Conservation (phyloP, 1,284 basidiomycete species). For the Bjerkandera adusta region DNA sequence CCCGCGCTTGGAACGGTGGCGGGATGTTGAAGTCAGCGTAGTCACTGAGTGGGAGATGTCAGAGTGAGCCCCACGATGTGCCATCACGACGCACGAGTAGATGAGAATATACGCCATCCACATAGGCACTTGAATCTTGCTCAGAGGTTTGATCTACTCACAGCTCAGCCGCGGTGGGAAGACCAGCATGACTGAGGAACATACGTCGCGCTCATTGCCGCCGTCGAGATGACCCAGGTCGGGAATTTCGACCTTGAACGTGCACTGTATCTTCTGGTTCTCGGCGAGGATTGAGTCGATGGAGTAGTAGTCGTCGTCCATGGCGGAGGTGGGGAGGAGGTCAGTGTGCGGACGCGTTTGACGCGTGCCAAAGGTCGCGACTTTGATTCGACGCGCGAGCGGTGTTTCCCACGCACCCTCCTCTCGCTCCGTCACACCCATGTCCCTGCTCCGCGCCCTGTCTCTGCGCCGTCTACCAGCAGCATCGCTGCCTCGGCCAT, state of each 20-base stretch:
- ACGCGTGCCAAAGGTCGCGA: slow-evolving; percentile 10
- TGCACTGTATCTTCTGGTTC: slow-evolving; percentile 91
- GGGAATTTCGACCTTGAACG: slow-evolving; percentile 82
- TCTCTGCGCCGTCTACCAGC: slow-evolving; percentile 9
- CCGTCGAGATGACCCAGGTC: slow-evolving; percentile 87
- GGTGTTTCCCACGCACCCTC: slow-evolving; percentile 8
- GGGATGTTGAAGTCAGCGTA: slow-evolving; percentile 87
- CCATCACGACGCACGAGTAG: slow-evolving; percentile 70
- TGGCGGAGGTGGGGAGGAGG: slow-evolving; percentile 26
- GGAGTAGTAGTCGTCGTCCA: slow-evolving; percentile 89
- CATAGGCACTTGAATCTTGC: slow-evolving; percentile 78
- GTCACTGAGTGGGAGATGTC: slow-evolving; percentile 60
- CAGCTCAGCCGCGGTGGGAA: too few relatives aligned
- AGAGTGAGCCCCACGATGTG: too few relatives aligned
- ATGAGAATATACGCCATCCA: slow-evolving; percentile 86
- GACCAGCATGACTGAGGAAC: slow-evolving; percentile 23
- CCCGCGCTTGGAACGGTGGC: slow-evolving; percentile 67
- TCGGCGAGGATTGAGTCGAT: slow-evolving; percentile 86
- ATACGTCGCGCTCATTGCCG: slow-evolving; percentile 76
- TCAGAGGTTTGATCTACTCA: slow-evolving; percentile 64
- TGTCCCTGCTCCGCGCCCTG: slow-evolving; percentile 13
- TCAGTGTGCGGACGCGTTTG: not conserved
- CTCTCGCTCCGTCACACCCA: slow-evolving; percentile 4
- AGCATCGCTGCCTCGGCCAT: slow-evolving; percentile 4
- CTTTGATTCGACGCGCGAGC: too few relatives aligned